A percentile compares a stretch with the other conserved stretches of the same genome.
phyloP scores from a whole-genome alignment of 1,284 basidiomycete species.

The Tetrapyrgos nigripes region DNA sequence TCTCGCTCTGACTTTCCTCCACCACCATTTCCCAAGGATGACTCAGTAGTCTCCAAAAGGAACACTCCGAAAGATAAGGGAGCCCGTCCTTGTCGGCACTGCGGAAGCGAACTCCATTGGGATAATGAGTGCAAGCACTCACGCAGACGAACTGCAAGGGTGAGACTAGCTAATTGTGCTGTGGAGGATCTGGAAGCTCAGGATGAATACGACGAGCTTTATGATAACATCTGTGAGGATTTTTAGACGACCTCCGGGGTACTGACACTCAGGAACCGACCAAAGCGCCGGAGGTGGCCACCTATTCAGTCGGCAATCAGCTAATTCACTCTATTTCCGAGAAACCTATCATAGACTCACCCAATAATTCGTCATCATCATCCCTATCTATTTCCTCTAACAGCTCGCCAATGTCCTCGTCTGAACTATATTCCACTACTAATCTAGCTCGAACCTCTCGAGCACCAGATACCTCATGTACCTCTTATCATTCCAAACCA shows the following conservation, averaged over 20 bases:
- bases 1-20: slow-evolving; percentile 3
- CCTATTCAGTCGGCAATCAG: too few relatives aligned
- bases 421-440: too few relatives aligned
- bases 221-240: slow-evolving; percentile 4
- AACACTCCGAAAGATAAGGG: slow-evolving; percentile 33
- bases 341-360: too few relatives aligned
- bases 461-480: neutral
- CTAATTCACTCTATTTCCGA: too few relatives aligned
- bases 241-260: slow-evolving; percentile 3
- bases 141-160: slow-evolving; percentile 1
- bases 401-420: too few relatives aligned
- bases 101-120: slow-evolving; percentile 43
- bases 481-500: neutral
- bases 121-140: slow-evolving; percentile 34
- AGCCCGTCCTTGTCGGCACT: slow-evolving; percentile 40
- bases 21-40: slow-evolving; percentile 34
- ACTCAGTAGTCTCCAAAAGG: slow-evolving; percentile 30
- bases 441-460: neutral
- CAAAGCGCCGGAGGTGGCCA: too few relatives aligned
- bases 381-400: too few relatives aligned
- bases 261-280: too few relatives aligned
- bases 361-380: too few relatives aligned
- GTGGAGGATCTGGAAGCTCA: slow-evolving; percentile 19
- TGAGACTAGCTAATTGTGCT: neutral
- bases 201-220: slow-evolving; percentile 23